Evolutionary conservation across 805 yeast species (phyloP).

Genomic region (Schizosaccharomyces cryophilus): DNA sequence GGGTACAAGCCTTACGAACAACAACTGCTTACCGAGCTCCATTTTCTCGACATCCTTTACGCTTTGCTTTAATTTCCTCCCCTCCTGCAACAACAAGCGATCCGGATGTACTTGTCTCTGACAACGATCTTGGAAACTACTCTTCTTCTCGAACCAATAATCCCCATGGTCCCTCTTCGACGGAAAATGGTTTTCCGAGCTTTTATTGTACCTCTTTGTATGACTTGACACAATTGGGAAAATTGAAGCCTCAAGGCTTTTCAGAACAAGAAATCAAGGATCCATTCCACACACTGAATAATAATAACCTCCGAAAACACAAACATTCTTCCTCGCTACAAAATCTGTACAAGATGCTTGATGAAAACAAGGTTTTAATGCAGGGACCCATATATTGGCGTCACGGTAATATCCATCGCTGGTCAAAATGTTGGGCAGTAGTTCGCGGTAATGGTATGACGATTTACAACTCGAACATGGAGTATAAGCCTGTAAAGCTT

Average conservation of each 20-base stretch:
- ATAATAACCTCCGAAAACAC: background rate
- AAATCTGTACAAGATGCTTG: constrained; percentile 2
- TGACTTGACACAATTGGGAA: background rate
- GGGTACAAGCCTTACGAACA: constrained; percentile 9
- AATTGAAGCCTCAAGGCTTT: background rate
- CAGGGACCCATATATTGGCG: constrained; percentile 21
- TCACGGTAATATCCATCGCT: constrained; percentile 22
- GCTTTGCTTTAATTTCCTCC: background rate
- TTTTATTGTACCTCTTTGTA: background rate
- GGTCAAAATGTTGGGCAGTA: constrained; percentile 22
- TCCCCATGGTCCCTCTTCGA: too few relatives aligned
- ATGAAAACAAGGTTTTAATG: constrained; percentile 18
- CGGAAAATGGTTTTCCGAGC: background rate
- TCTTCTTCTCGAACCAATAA: constrained; percentile 5
- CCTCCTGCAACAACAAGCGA: background rate
- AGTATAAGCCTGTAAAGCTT: constrained; percentile 14
- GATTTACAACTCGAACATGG: constrained; percentile 17
- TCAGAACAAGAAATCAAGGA: background rate
- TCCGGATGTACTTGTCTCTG: background rate
- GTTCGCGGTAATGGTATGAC: constrained; percentile 20
- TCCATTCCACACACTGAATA: background rate
- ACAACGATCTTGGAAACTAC: background rate
- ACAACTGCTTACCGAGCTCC: background rate
- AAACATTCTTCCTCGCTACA: constrained; percentile 2
- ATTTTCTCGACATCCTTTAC: background rate